Conservation (phyloP, 768 basidiomycete species). For the Pulveroboletus sp. region DNA sequence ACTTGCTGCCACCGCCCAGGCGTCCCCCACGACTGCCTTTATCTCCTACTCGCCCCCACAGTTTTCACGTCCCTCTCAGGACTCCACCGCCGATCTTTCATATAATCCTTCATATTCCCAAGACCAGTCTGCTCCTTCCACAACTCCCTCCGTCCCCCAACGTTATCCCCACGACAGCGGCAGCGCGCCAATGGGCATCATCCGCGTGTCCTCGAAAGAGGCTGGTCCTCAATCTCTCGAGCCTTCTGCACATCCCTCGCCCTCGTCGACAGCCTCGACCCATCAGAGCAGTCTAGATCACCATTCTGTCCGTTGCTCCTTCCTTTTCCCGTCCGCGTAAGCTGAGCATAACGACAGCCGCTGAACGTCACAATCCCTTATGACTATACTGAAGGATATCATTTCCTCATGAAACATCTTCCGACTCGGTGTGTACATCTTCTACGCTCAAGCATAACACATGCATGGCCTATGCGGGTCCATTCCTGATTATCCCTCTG, state of each 20-base stretch:
- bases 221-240: conserved; percentile 25
- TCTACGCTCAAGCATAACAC: conserved; percentile 28
- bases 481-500: conserved; percentile 32
- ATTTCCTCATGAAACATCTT: conserved; percentile 93
- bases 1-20: conserved; percentile 23
- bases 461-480: conserved; percentile 40
- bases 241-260: conserved; percentile 34
- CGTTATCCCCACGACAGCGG: conserved; percentile 48
- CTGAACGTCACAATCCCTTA: conserved; percentile 68
- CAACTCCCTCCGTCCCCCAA: conserved; percentile 27
- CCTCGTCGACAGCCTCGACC: conserved; percentile 40
- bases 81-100: conserved; percentile 35
- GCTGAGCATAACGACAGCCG: conserved; percentile 57
- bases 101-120: conserved; percentile 31
- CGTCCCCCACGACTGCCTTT: conserved; percentile 27
- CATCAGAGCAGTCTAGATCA: conserved; percentile 35
- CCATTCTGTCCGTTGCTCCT: conserved; percentile 22
- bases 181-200: conserved; percentile 35
- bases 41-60: conserved; percentile 30
- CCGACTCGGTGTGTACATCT: conserved; percentile 64
- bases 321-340: conserved; percentile 28
- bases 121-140: conserved; percentile 23
- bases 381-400: conserved; percentile 95
- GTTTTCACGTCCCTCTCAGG: conserved; percentile 30
- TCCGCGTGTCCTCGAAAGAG: conserved; percentile 26